A percentile compares a stretch with the other conserved stretches of the same genome.
Evolutionary conservation across 305 asterid species (phyloP).

Genomic region (Ilex paraguariensis): DNA sequence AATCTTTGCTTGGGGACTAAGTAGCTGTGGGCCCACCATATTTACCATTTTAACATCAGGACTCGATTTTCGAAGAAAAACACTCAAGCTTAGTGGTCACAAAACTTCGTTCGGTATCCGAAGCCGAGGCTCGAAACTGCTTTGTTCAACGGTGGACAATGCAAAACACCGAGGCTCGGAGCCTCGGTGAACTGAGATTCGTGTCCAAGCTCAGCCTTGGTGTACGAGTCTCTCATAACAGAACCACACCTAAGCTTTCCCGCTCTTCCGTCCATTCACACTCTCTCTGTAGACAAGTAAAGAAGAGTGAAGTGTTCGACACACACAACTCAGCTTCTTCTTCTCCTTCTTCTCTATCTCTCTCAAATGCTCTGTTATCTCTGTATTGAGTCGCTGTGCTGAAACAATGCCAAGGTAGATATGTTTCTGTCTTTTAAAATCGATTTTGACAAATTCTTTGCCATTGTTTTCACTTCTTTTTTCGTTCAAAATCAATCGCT

Average conservation of each 20-base stretch:
- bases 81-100: conserved; percentile 2
- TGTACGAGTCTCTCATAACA: conserved; percentile 20
- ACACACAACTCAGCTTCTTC: background rate
- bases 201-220: conserved; percentile 31
- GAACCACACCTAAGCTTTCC: background rate
- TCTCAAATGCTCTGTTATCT: too few relatives aligned
- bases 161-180: conserved; percentile 9
- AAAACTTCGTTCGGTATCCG: background rate
- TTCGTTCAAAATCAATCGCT: background rate
- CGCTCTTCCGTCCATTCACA: background rate
- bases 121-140: conserved; percentile 42
- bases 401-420: background rate
- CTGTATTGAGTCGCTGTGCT: background rate
- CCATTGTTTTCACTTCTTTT: too few relatives aligned
- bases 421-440: background rate
- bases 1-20: conserved; percentile 71
- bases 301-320: background rate
- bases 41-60: conserved; percentile 19
- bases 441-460: background rate
- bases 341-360: background rate
- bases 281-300: background rate
- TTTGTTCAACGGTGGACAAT: conserved; percentile 50
- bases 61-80: conserved; percentile 6
- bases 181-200: background rate
- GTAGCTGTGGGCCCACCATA: conserved; percentile 27